Percentiles rank a stretch among this genome's conserved stretches.
These are phyloP conservation scores for Lactarius hengduanensis DNA, from an alignment of 768 basidiomycete species.

Conservation along the genomic window DNA sequence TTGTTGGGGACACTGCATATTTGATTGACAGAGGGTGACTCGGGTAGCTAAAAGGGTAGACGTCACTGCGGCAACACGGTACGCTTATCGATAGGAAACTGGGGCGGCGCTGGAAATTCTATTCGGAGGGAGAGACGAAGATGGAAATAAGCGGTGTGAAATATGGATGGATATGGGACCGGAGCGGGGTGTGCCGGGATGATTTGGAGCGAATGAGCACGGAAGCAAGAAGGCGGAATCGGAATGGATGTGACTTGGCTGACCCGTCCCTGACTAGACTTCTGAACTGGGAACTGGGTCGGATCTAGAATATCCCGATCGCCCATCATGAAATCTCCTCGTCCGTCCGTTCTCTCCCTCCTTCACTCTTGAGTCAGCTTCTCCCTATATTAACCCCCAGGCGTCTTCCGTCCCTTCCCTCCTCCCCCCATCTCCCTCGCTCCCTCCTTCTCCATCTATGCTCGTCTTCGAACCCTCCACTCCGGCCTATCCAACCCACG, in stretches of 20 bases:
- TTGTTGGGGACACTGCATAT: background rate
- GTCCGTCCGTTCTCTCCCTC: background rate
- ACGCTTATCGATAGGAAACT: background rate
- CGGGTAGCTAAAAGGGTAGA: background rate
- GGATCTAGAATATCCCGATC: slow-evolving; percentile 28
- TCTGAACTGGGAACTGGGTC: slow-evolving; percentile 21
- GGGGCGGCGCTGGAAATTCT: background rate
- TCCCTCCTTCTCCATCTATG: slow-evolving; percentile 6
- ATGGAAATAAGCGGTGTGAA: background rate
- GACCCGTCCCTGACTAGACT: background rate
- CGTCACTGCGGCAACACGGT: background rate
- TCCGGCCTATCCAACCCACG: slow-evolving; percentile 10
- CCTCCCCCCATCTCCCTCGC: background rate
- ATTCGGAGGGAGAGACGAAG: background rate
- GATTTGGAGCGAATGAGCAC: background rate
- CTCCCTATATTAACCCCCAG: slow-evolving; percentile 21
- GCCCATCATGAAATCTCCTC: slow-evolving; percentile 5
- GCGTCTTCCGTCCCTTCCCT: slow-evolving; percentile 8
- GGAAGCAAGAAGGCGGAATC: slow-evolving; percentile 2
- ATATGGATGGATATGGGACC: background rate
- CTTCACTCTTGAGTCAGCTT: slow-evolving; percentile 16
- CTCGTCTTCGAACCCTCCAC: slow-evolving; percentile 21
- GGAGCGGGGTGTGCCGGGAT: background rate
- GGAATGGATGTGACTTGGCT: slow-evolving; percentile 6
- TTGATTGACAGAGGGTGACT: background rate